These are phyloP conservation scores for Houttuynia cordata DNA, from an alignment of 164 flowering plant species.

Conservation along the genomic window DNA sequence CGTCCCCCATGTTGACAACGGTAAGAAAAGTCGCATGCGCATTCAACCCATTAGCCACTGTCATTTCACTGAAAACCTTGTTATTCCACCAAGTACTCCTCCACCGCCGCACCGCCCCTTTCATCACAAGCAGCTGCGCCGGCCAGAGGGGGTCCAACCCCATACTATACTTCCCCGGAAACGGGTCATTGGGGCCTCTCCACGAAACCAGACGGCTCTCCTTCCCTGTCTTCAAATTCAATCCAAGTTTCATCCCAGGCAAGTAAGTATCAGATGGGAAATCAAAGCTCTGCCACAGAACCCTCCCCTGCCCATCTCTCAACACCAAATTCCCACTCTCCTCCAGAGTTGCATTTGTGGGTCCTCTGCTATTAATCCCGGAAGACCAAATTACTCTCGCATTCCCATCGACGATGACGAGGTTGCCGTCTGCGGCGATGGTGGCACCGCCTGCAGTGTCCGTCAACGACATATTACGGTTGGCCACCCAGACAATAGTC, in stretches of 20 bases:
- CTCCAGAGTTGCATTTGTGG: neutral
- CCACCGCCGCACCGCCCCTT: neutral
- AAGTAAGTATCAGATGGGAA: constrained; percentile 1
- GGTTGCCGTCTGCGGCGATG: neutral
- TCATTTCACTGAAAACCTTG: neutral
- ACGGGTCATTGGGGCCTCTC: neutral
- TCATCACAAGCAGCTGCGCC: neutral
- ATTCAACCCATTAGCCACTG: neutral
- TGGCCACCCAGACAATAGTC: constrained; percentile 7
- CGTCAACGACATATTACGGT: neutral
- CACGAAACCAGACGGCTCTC: neutral
- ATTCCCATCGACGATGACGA: neutral
- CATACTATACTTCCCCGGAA: neutral
- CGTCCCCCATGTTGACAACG: neutral
- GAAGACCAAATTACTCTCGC: constrained; percentile 1
- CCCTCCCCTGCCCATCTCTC: neutral
- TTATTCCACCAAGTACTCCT: constrained; percentile 2
- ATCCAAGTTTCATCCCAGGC: constrained; percentile 2
- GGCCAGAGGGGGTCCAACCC: neutral
- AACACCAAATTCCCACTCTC: constrained; percentile 3
- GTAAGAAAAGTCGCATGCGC: neutral
- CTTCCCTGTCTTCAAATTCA: neutral
- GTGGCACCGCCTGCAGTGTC: neutral
- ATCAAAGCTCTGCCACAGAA: constrained; percentile 6
- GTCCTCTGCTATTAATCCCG: neutral